A percentile compares a stretch with the other conserved stretches of the same genome.
Evolutionary conservation across 2,329 filamentous ascomycete genomes (phyloP).

Genomic region (Pestalotiopsis sp.): DNA sequence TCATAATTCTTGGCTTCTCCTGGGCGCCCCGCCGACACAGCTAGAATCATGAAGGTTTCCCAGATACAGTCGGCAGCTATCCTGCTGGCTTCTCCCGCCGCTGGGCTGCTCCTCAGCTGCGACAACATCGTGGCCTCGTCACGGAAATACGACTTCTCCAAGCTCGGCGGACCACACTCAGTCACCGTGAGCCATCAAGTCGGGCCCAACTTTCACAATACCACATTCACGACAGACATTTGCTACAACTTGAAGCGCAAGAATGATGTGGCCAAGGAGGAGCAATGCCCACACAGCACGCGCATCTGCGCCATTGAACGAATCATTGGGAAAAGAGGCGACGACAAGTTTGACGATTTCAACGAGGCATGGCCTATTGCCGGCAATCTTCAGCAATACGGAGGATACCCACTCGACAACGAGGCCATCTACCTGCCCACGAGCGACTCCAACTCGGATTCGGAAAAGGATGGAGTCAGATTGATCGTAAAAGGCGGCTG

Average conservation of each 20-base stretch:
- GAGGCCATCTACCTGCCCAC: slow-evolving; percentile 68
- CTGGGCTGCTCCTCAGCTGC: slow-evolving; percentile 60
- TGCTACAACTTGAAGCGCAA: slow-evolving; percentile 69
- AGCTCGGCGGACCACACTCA: slow-evolving; percentile 69
- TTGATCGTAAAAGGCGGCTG: slow-evolving; percentile 68
- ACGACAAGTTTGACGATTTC: slow-evolving; percentile 46
- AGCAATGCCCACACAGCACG: slow-evolving; percentile 71
- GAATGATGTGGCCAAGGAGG: slow-evolving; percentile 54
- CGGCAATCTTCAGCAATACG: slow-evolving; percentile 65
- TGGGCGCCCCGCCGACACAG: not conserved
- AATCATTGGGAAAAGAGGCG: slow-evolving; percentile 47
- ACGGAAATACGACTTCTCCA: slow-evolving; percentile 65
- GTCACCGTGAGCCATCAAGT: slow-evolving; percentile 63
- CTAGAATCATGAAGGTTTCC: slow-evolving; percentile 40
- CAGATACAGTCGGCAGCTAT: slow-evolving; percentile 36
- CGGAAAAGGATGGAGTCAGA: slow-evolving; percentile 71
- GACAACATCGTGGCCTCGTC: slow-evolving; percentile 61
- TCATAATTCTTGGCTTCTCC: not conserved
- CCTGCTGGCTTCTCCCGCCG: slow-evolving; percentile 36
- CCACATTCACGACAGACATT: slow-evolving; percentile 80
- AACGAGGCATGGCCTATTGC: slow-evolving; percentile 73
- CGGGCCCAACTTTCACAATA: slow-evolving; percentile 64
- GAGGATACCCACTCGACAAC: slow-evolving; percentile 65
- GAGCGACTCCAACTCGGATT: slow-evolving; percentile 65
- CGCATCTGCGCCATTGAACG: slow-evolving; percentile 80